phyloP scores from a whole-genome alignment of 2,329 filamentous ascomycete genomes.

The Xylariales sp. region DNA sequence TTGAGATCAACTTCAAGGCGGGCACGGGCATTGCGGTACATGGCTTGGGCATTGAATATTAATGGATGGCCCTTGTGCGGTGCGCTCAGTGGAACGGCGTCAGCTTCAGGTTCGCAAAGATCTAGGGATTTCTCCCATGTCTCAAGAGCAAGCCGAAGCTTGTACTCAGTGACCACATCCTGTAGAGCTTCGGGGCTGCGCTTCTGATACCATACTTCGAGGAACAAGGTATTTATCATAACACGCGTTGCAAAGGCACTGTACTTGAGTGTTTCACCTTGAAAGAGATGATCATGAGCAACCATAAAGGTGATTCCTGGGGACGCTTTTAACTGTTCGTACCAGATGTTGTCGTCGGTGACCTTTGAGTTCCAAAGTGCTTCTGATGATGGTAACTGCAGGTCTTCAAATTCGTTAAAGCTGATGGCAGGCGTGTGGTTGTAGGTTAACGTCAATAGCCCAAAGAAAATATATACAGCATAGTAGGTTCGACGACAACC shows the following conservation, averaged over 20 bases:
- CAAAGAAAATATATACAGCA: slow-evolving; percentile 99
- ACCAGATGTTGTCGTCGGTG: slow-evolving; percentile 84
- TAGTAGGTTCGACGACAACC: slow-evolving; percentile 97
- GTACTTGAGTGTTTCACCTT: slow-evolving; percentile 89
- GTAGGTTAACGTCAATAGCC: slow-evolving; percentile 92
- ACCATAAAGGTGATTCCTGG: slow-evolving; percentile 88
- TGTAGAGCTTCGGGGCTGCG: slow-evolving; percentile 96
- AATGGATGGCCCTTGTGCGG: slow-evolving; percentile 96
- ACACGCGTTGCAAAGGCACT: slow-evolving; percentile 97
- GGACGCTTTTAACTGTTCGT: slow-evolving; percentile 77
- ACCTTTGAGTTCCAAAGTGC: slow-evolving; percentile 91
- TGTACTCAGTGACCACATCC: slow-evolving; percentile 98
- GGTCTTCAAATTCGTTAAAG: slow-evolving; percentile 96
- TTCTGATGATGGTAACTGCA: slow-evolving; percentile 93
- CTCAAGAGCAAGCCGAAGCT: slow-evolving; percentile 92
- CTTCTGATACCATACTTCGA: slow-evolving; percentile 99
- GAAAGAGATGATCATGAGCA: slow-evolving; percentile 94
- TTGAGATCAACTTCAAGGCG: slow-evolving; percentile 96
- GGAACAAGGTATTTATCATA: slow-evolving; percentile 98
- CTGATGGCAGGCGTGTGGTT: slow-evolving; percentile 98
- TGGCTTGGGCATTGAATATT: slow-evolving; percentile 97
- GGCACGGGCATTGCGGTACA: slow-evolving; percentile 93
- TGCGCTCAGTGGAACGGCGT: slow-evolving; percentile 88
- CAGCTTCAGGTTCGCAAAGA: slow-evolving; percentile 89
- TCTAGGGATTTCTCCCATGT: slow-evolving; percentile 99